These are phyloP conservation scores for Chenopodium album DNA, from an alignment of 148 eudicot species.

Conservation along the genomic window DNA sequence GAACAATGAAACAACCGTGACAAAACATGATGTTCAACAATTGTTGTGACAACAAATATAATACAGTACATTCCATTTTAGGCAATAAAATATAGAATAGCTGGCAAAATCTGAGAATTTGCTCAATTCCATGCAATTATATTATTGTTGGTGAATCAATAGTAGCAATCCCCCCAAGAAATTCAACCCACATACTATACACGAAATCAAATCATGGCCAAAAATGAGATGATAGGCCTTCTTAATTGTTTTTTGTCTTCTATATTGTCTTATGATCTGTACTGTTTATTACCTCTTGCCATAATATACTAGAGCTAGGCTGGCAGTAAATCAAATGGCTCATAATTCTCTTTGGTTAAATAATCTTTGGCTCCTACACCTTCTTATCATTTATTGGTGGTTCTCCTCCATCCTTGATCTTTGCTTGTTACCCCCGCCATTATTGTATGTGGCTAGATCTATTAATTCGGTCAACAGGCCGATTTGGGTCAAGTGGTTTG, in stretches of 20 bases:
- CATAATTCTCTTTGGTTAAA: neutral
- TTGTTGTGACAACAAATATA: too few species aligned
- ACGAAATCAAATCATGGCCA: neutral
- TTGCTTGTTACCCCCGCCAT: neutral
- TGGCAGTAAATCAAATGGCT: slow-evolving; percentile 11
- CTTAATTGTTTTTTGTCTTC: slow-evolving; percentile 25
- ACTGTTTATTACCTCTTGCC: neutral
- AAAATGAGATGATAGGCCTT: neutral
- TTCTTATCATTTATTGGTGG: neutral
- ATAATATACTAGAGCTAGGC: neutral
- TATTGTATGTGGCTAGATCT: neutral
- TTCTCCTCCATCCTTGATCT: neutral
- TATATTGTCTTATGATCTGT: neutral
- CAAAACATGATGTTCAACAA: too few species aligned
- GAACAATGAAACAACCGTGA: too few species aligned
- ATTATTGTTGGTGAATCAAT: neutral
- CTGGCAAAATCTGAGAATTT: neutral
- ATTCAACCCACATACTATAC: neutral
- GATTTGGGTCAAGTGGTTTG: too few species aligned
- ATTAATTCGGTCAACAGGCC: too few species aligned
- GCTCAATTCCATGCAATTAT: slow-evolving; percentile 10
- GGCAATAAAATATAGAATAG: too few species aligned
- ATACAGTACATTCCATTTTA: too few species aligned
- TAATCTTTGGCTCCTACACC: slow-evolving; percentile 9
- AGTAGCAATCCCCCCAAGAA: neutral